A percentile compares a stretch with the other conserved stretches of the same genome.
These are phyloP conservation scores for Clonostachys chloroleuca DNA, from an alignment of 2,329 filamentous ascomycete species.

Conservation along the genomic window DNA sequence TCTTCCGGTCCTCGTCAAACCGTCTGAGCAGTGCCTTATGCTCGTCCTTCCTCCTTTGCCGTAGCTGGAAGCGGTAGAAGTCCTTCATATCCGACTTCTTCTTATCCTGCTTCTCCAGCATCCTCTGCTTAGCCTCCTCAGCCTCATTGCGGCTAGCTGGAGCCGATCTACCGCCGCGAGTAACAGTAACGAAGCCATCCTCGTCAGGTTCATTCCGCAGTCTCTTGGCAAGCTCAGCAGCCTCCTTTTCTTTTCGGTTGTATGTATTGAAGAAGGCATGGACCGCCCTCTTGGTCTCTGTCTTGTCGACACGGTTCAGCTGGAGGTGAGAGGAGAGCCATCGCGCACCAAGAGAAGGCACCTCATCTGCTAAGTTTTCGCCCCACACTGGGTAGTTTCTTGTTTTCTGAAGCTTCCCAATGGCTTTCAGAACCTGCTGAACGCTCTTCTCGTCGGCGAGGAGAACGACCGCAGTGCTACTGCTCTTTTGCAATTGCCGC, in stretches of 20 bases:
- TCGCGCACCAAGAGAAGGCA: slow-evolving; percentile 51
- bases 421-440: slow-evolving; percentile 72
- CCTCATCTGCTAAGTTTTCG: slow-evolving; percentile 48
- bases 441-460: slow-evolving; percentile 82
- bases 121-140: slow-evolving; percentile 52
- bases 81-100: slow-evolving; percentile 62
- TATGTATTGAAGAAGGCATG: slow-evolving; percentile 87
- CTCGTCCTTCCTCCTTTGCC: slow-evolving; percentile 73
- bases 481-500: slow-evolving; percentile 64
- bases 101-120: slow-evolving; percentile 58
- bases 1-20: slow-evolving; percentile 73
- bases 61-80: slow-evolving; percentile 81
- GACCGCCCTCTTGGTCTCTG: slow-evolving; percentile 65
- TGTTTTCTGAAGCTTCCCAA: slow-evolving; percentile 54
- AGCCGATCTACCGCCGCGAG: slow-evolving; percentile 69
- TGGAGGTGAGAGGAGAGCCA: slow-evolving; percentile 64
- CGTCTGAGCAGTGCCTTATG: slow-evolving; percentile 63
- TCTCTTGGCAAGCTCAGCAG: slow-evolving; percentile 54
- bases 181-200: slow-evolving; percentile 93
- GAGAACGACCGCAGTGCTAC: slow-evolving; percentile 74
- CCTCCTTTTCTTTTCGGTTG: slow-evolving; percentile 64
- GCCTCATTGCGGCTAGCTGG: slow-evolving; percentile 71
- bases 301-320: slow-evolving; percentile 65
- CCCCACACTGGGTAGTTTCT: slow-evolving; percentile 67
- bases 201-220: slow-evolving; percentile 80